Evolutionary conservation across 2,329 filamentous ascomycete species (phyloP), one percentile per base, ranked within the genome.

Genomic region (Pleurostoma richardsiae): DNA sequence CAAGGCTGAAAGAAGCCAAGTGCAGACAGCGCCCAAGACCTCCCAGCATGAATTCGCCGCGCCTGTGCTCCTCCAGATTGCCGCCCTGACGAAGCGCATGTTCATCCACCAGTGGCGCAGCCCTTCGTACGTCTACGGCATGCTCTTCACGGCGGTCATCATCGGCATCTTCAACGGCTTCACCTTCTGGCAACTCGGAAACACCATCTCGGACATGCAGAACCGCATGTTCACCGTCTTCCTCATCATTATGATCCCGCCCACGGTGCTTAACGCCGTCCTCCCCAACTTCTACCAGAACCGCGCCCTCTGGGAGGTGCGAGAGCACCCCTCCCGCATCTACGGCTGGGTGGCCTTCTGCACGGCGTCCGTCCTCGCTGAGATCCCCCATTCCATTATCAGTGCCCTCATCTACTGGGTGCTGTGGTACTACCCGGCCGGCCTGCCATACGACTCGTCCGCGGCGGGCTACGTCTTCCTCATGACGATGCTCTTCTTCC

Each of bases 281-380:
- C 85, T 91, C 57, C 88, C 88, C 1, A 78, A 80, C 4, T 90
- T 86, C 59, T 68, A 90, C 44, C 70, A 78, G 49, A 78, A 81
- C 40, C 76, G 86, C 4, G 72, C 78, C 30, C 73, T 92, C 29
- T 94, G 88, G 66, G 70, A 85, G 60, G 80, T 77, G 2, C 77
- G 88, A 4, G 88, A 94, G 62, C 77, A 82, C 42, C 87, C 80
- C n/a, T 80, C 85, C 11, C 90, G 90, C 62, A 89, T 90, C 29
- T 94, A 92, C 65, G 83, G 80, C 2, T 90, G 87, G 86, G 65
- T 78, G 10, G 84, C 86, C 0, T 88, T 86, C 65, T 77, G 80
- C 0, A 82, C 80, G 3, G 83, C 79, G 0, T 76, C 78, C 2
- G 76, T 90, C 4, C 54, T 88, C 1, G 82, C 79, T 11, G 87